These are phyloP conservation scores for Pseudogymnoascus sp. DNA, from an alignment of 2,329 filamentous ascomycete genomes.

Conservation along the genomic window DNA sequence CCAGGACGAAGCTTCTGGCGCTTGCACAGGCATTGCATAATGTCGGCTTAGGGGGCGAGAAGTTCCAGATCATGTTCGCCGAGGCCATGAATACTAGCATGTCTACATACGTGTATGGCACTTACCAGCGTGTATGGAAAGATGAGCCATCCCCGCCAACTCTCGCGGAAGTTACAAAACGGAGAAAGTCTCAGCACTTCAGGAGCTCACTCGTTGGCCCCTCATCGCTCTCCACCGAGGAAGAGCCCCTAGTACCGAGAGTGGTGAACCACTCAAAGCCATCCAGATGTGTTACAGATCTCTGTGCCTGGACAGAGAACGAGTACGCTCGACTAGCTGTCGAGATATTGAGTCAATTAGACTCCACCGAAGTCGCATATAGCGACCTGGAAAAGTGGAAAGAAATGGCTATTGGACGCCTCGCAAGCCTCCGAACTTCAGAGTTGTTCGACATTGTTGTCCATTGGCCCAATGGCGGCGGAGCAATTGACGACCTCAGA, in stretches of 20 bases:
- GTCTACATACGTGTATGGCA: slow-evolving; percentile 53
- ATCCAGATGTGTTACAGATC: slow-evolving; percentile 50
- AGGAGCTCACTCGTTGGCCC: slow-evolving; percentile 19
- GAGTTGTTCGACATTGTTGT: slow-evolving; percentile 76
- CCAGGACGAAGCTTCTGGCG: slow-evolving; percentile 46
- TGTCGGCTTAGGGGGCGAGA: slow-evolving; percentile 63
- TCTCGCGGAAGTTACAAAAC: neutral
- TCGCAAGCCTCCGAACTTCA: slow-evolving; percentile 62
- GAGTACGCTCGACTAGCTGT: slow-evolving; percentile 58
- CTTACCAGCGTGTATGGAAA: slow-evolving; percentile 58
- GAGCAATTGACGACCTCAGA: slow-evolving; percentile 68
- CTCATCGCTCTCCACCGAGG: slow-evolving; percentile 9
- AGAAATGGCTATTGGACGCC: slow-evolving; percentile 59
- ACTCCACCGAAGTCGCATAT: slow-evolving; percentile 38
- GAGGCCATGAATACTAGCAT: slow-evolving; percentile 63
- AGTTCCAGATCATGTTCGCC: slow-evolving; percentile 64
- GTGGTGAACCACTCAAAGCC: slow-evolving; percentile 32
- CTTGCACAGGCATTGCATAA: slow-evolving; percentile 54
- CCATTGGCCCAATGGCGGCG: slow-evolving; percentile 64
- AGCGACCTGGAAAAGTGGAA: slow-evolving; percentile 62
- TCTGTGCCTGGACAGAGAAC: slow-evolving; percentile 63
- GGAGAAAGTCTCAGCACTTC: slow-evolving; percentile 13
- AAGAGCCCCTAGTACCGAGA: slow-evolving; percentile 26
- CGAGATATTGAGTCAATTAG: slow-evolving; percentile 46
- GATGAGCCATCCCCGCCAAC: neutral